A percentile compares a stretch with the other conserved stretches of the same genome.
Evolutionary conservation across 306 rosid species (phyloP).

Genomic region (Prosopis cineraria): DNA sequence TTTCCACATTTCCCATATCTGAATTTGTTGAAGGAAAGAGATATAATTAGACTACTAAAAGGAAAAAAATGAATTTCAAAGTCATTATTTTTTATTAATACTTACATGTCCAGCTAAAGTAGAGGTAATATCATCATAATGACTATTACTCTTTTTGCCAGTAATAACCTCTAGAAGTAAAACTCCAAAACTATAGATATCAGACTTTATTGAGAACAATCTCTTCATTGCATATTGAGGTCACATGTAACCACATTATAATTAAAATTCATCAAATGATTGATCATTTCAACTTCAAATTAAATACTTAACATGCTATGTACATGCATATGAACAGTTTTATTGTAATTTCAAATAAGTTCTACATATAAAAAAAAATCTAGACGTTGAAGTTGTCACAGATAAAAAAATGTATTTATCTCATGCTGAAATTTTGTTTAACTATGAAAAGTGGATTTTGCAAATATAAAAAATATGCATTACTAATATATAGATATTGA

Average conservation of each 20-base stretch:
- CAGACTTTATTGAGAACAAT: not conserved
- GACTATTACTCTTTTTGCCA: slow-evolving; percentile 52
- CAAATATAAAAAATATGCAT: too few relatives aligned
- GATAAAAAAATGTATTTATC: too few relatives aligned
- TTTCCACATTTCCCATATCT: slow-evolving; percentile 79
- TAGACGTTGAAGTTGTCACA: too few relatives aligned
- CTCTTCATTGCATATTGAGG: not conserved
- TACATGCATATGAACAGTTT: too few relatives aligned
- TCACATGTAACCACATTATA: not conserved
- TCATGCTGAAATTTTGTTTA: too few relatives aligned
- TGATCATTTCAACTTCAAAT: slow-evolving; percentile 6
- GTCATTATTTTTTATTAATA: not conserved
- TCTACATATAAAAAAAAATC: too few relatives aligned
- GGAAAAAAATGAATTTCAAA: not conserved
- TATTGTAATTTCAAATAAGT: too few relatives aligned
- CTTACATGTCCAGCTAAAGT: slow-evolving; percentile 73
- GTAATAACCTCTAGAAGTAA: slow-evolving; percentile 42
- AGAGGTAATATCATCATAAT: slow-evolving; percentile 31
- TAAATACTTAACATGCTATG: too few relatives aligned
- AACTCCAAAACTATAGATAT: slow-evolving; percentile 45
- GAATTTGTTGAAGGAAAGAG: not conserved
- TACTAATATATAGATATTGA: too few relatives aligned
- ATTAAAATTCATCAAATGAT: slow-evolving; percentile 30
- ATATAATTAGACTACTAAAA: not conserved
- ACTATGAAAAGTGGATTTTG: too few relatives aligned